These are phyloP conservation scores for Diaporthe capsici DNA, from an alignment of 2,329 filamentous ascomycete genomes.

Conservation along the genomic window DNA sequence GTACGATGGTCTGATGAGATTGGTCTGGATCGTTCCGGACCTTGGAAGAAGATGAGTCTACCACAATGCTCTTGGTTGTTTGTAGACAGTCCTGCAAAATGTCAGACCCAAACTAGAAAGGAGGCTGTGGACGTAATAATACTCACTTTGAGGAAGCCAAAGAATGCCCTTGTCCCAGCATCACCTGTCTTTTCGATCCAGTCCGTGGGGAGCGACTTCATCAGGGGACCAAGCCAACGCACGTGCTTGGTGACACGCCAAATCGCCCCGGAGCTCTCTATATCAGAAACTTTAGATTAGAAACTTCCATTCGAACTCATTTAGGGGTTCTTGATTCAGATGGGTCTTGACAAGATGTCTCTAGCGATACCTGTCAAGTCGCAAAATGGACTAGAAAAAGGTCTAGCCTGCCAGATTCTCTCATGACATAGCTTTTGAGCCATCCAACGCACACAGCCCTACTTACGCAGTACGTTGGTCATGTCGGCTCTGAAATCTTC, in stretches of 20 bases:
- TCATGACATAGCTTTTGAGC: background rate
- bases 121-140: too few relatives aligned
- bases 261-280: constrained; percentile 33
- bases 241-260: constrained; percentile 44
- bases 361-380: too few relatives aligned
- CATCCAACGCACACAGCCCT: too few relatives aligned
- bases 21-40: constrained; percentile 44
- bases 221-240: constrained; percentile 40
- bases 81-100: constrained; percentile 9
- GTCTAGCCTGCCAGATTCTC: background rate
- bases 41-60: constrained; percentile 12
- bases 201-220: constrained; percentile 39
- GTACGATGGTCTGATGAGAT: constrained; percentile 44
- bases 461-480: constrained; percentile 20
- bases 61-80: constrained; percentile 31
- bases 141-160: constrained; percentile 35
- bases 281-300: too few relatives aligned
- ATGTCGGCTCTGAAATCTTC: constrained; percentile 39
- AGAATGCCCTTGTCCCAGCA: constrained; percentile 27
- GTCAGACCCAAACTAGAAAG: too few relatives aligned
- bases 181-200: constrained; percentile 36
- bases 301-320: too few relatives aligned
- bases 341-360: too few relatives aligned
- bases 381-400: too few relatives aligned
- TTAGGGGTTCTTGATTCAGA: too few relatives aligned